A percentile compares a stretch with the other conserved stretches of the same genome.
phyloP scores from a whole-genome alignment of 225 moss, liverwort and hornwort genomes.

The Sphagnum contortum region DNA sequence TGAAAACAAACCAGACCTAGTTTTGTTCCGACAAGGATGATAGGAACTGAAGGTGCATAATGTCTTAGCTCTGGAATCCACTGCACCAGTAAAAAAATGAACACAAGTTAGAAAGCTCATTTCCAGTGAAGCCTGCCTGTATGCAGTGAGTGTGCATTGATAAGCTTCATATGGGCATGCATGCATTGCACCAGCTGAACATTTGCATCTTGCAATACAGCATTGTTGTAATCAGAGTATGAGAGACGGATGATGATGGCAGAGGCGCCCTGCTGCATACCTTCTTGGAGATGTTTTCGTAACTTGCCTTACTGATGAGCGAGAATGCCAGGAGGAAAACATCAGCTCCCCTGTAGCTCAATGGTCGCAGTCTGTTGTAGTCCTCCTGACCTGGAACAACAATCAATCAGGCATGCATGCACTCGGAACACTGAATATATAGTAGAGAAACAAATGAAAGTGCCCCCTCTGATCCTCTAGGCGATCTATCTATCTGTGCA shows the following conservation, averaged over 20 bases:
- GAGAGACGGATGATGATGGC: too few species aligned
- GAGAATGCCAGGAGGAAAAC: constrained; percentile 97
- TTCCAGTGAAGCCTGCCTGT: too few species aligned
- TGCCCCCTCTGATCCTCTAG: neutral
- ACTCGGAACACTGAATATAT: too few species aligned
- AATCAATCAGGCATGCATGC: neutral
- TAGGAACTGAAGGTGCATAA: constrained; percentile 92
- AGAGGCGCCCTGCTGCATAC: constrained; percentile 14
- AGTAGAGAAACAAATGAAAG: neutral
- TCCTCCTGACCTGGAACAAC: constrained; percentile 88
- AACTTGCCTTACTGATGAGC: constrained; percentile 74
- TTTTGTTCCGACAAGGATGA: constrained; percentile 99
- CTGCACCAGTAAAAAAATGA: constrained; percentile 23
- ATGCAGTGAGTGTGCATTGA: too few species aligned
- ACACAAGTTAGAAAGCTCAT: neutral
- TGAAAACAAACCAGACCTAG: constrained; percentile 36
- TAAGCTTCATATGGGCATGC: too few species aligned
- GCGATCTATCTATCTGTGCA: too few species aligned
- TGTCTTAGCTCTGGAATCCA: constrained; percentile 99
- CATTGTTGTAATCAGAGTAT: too few species aligned
- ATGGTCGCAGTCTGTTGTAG: constrained; percentile 93
- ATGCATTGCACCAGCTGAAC: too few species aligned
- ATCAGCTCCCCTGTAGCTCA: constrained; percentile 97
- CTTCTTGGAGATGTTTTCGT: constrained; percentile 99
- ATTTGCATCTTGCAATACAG: too few species aligned